Evolutionary conservation across 495 filamentous ascomycete genomes (phyloP).

Genomic region (Venustampulla echinocandica): DNA sequence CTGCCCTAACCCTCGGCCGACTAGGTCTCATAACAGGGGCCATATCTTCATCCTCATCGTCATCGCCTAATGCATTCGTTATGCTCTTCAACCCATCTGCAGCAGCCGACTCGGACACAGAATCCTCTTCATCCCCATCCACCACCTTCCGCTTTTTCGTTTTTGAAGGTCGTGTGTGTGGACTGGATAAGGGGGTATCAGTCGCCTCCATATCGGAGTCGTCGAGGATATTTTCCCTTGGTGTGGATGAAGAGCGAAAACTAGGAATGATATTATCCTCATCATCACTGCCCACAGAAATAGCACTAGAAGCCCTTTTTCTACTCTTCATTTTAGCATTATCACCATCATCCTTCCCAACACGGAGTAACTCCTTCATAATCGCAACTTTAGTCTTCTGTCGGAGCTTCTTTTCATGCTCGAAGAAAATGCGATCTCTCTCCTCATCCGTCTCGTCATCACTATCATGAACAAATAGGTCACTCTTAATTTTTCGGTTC

Average conservation of each 20-base stretch:
- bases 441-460: conserved; percentile 73
- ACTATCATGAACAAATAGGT: conserved; percentile 66
- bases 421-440: conserved; percentile 60
- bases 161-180: conserved; percentile 22
- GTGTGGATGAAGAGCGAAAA: conserved; percentile 10
- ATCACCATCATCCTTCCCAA: conserved; percentile 12
- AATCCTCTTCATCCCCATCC: conserved; percentile 31
- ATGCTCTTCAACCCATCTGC: background rate
- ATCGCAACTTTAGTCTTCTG: conserved; percentile 24
- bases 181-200: conserved; percentile 21
- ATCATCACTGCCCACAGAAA: conserved; percentile 13
- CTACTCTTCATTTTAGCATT: conserved; percentile 2
- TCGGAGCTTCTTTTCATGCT: conserved; percentile 45
- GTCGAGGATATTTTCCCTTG: conserved; percentile 7
- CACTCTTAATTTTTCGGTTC: conserved; percentile 71
- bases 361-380: conserved; percentile 22
- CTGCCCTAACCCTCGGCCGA: conserved; percentile 36
- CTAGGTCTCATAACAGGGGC: conserved; percentile 23
- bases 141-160: conserved; percentile 17
- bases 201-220: conserved; percentile 25
- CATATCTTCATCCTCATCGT: conserved; percentile 34
- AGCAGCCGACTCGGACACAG: conserved; percentile 12
- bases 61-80: conserved; percentile 11
- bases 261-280: conserved; percentile 18
- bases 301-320: conserved; percentile 15